phyloP scores from a whole-genome alignment of 441 rosid species.

The Syzygium malaccense region DNA sequence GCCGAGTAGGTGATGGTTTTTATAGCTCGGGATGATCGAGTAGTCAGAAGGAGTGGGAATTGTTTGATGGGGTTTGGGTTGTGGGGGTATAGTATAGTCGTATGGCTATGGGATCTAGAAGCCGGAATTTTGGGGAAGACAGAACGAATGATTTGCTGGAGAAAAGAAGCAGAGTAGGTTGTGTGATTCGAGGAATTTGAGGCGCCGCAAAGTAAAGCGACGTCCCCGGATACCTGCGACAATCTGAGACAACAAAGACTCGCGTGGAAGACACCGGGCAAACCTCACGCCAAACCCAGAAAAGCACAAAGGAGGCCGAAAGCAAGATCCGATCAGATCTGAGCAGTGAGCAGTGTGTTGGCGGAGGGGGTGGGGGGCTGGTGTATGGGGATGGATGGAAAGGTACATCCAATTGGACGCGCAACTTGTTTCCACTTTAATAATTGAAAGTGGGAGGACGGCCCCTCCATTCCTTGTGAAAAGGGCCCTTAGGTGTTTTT shows the following conservation, averaged over 20 bases:
- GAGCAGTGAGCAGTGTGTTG: not conserved
- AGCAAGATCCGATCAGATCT: not conserved
- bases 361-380: not conserved
- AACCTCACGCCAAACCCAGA: not conserved
- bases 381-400: not conserved
- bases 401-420: not conserved
- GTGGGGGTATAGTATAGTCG: not conserved
- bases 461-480: not conserved
- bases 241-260: not conserved
- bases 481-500: not conserved
- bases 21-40: not conserved
- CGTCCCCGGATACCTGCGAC: not conserved
- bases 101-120: not conserved
- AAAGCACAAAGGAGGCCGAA: not conserved
- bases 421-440: not conserved
- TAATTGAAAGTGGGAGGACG: not conserved
- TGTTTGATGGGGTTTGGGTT: slow-evolving; percentile 7
- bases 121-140: slow-evolving; percentile 17
- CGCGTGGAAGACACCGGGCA: not conserved
- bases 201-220: not conserved
- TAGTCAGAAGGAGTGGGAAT: not conserved
- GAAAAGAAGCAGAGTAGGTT: not conserved
- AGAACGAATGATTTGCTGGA: not conserved
- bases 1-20: not conserved
- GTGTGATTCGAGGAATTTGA: not conserved